A percentile compares a stretch with the other conserved stretches of the same genome.
These are phyloP conservation scores for Talaromyces sp. DNA, from an alignment of 2,329 filamentous ascomycete genomes.

Conservation along the genomic window DNA sequence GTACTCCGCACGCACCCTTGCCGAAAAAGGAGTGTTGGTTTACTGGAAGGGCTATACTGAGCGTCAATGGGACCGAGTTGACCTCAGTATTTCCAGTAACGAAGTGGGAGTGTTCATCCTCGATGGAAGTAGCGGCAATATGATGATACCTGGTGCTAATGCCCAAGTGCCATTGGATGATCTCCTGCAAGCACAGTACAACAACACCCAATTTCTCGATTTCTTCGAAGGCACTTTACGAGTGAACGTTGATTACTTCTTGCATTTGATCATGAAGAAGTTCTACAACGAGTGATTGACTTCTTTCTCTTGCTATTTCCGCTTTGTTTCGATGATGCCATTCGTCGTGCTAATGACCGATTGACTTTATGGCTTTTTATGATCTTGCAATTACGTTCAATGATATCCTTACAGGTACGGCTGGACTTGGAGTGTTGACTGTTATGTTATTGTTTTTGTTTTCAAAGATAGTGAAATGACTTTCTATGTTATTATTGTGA, in stretches of 20 bases:
- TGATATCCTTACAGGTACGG: conserved; percentile 12
- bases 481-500: conserved; percentile 1
- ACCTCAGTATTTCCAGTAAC: conserved; percentile 90
- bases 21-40: conserved; percentile 90
- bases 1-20: conserved; percentile 82
- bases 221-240: conserved; percentile 82
- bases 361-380: conserved; percentile 9
- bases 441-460: not conserved
- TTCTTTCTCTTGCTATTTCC: not conserved
- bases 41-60: conserved; percentile 80
- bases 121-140: conserved; percentile 83
- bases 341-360: not conserved
- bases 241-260: conserved; percentile 91
- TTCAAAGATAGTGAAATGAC: conserved; percentile 3
- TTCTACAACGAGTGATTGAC: conserved; percentile 64
- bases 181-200: conserved; percentile 91
- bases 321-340: not conserved
- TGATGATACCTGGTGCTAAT: conserved; percentile 92
- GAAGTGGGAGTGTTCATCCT: conserved; percentile 90
- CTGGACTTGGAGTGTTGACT: conserved; percentile 5
- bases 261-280: conserved; percentile 98
- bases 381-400: conserved; percentile 10
- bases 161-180: conserved; percentile 87
- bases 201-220: conserved; percentile 93
- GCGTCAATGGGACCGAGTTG: conserved; percentile 83